Conservation (phyloP, 2,329 filamentous ascomycete genomes). For the Phaeosphaeriaceae sp. region DNA sequence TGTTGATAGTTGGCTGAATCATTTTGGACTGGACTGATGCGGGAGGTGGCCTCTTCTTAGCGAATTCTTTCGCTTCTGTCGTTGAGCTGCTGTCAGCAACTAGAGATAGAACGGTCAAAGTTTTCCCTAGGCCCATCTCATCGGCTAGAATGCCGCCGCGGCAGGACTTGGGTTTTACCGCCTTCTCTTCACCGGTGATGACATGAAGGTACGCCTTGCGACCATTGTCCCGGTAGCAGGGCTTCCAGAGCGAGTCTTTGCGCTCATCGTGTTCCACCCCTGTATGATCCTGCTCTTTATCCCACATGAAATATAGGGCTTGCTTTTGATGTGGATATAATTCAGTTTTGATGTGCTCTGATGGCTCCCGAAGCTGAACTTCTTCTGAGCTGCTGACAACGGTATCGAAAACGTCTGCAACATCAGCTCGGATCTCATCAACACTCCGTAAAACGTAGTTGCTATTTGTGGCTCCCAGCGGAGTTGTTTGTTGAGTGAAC, state of each 20-base stretch:
- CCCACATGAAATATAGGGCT: conserved; percentile 83
- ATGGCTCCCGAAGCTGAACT: conserved; percentile 74
- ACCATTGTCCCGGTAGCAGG: conserved; percentile 62
- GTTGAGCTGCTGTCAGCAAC: conserved; percentile 66
- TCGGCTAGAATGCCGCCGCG: conserved; percentile 58
- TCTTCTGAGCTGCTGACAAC: conserved; percentile 73
- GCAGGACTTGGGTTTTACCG: conserved; percentile 42
- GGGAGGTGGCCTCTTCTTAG: conserved; percentile 55
- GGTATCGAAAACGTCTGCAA: conserved; percentile 86
- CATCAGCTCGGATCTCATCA: conserved; percentile 85
- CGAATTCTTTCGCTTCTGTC: conserved; percentile 68
- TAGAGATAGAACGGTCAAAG: conserved; percentile 80
- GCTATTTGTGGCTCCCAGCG: neutral
- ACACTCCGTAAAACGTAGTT: conserved; percentile 49
- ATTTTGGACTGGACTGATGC: conserved; percentile 1
- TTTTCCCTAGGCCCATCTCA: conserved; percentile 61
- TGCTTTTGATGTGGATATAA: conserved; percentile 89
- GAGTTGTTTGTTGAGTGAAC: neutral
- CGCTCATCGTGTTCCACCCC: conserved; percentile 66
- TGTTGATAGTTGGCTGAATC: conserved; percentile 62
- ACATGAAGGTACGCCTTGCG: conserved; percentile 77
- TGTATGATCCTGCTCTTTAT: conserved; percentile 72
- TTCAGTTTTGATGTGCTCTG: conserved; percentile 66
- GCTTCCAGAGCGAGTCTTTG: conserved; percentile 79
- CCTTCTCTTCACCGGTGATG: conserved; percentile 68